Evolutionary conservation across 495 filamentous ascomycete genomes (phyloP).

Genomic region (Xylaria grammica): DNA sequence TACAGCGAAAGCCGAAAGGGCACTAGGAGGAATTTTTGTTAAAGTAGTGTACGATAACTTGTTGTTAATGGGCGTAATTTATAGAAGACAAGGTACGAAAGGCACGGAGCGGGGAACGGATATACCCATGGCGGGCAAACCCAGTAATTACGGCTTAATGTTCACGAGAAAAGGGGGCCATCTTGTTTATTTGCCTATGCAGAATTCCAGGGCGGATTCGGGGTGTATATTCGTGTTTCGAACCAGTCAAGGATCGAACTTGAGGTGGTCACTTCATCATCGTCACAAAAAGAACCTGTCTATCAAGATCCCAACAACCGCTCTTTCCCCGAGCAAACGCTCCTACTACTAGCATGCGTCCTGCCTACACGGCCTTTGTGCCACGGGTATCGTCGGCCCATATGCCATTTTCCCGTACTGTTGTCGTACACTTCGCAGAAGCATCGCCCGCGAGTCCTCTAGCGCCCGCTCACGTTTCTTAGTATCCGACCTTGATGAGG

Average conservation of each 20-base stretch:
- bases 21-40: neutral
- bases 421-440: conserved; percentile 14
- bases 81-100: conserved; percentile 13
- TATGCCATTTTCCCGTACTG: conserved; percentile 9
- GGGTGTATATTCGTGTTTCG: conserved; percentile 13
- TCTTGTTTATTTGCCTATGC: conserved; percentile 27
- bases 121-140: conserved; percentile 20
- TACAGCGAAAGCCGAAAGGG: conserved; percentile 1
- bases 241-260: conserved; percentile 5
- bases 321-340: neutral
- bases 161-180: conserved; percentile 10
- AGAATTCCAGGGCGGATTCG: conserved; percentile 21
- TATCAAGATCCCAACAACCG: conserved; percentile 14
- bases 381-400: conserved; percentile 21
- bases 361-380: conserved; percentile 14
- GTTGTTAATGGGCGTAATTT: conserved; percentile 1
- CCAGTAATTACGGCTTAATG: conserved; percentile 6
- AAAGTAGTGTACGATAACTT: conserved; percentile 16
- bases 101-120: conserved; percentile 16
- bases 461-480: conserved; percentile 28
- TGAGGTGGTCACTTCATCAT: conserved; percentile 12
- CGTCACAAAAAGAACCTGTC: conserved; percentile 10
- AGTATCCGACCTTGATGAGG: conserved; percentile 72
- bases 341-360: conserved; percentile 13
- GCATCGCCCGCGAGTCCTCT: neutral